These are phyloP conservation scores for Colletotrichum horii DNA, from an alignment of 2,329 filamentous ascomycete species.

Conservation along the genomic window DNA sequence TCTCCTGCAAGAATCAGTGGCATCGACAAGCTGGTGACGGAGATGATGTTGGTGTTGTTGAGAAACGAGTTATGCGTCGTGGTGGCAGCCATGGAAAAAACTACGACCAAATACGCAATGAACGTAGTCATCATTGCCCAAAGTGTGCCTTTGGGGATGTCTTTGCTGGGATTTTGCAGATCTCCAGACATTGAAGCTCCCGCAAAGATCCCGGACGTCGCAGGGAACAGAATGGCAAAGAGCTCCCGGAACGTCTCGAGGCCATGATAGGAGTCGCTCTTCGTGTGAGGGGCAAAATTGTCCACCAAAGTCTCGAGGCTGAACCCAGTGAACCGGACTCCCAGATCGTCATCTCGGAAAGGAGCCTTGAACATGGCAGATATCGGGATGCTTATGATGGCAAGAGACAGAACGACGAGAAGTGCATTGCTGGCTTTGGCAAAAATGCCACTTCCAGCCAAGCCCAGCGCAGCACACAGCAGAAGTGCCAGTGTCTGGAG, in stretches of 20 bases:
- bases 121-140: constrained; percentile 80
- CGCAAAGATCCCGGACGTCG: constrained; percentile 63
- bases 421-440: constrained; percentile 80
- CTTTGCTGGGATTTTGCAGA: constrained; percentile 79
- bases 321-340: constrained; percentile 80
- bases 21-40: constrained; percentile 79
- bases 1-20: constrained; percentile 80
- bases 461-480: constrained; percentile 75
- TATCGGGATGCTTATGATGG: constrained; percentile 81
- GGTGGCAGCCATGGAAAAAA: constrained; percentile 78
- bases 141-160: constrained; percentile 84
- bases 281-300: constrained; percentile 77
- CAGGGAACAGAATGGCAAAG: constrained; percentile 85
- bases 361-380: constrained; percentile 74
- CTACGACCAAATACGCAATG: constrained; percentile 75
- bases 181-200: constrained; percentile 93
- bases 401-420: constrained; percentile 71
- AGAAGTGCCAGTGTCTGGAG: constrained; percentile 75
- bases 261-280: constrained; percentile 65
- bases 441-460: constrained; percentile 82
- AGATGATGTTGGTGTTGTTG: constrained; percentile 78
- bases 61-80: constrained; percentile 78
- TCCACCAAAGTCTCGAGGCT: constrained; percentile 70
- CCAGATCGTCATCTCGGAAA: constrained; percentile 66
- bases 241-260: constrained; percentile 78